phyloP scores from a whole-genome alignment of 441 rosid genomes.

The Euphorbia corollata region DNA sequence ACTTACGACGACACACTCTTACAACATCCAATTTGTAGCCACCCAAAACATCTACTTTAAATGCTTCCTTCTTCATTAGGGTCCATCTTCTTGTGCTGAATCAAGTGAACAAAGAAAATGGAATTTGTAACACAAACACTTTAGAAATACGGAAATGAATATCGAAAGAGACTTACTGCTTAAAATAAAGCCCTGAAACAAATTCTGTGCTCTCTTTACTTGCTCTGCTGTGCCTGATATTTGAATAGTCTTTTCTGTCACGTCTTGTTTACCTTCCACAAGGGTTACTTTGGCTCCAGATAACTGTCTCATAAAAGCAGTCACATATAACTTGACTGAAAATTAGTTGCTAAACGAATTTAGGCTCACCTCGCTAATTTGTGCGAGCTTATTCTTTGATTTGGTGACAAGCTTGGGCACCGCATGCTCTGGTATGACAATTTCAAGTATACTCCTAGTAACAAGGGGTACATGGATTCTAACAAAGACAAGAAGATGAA shows the following conservation, averaged over 20 bases:
- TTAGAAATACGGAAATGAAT: too few relatives aligned
- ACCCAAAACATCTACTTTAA: conserved; percentile 8
- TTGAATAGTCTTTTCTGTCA: conserved; percentile 57
- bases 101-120: conserved; percentile 6
- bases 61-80: conserved; percentile 20
- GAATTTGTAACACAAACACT: too few relatives aligned
- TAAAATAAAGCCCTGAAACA: conserved; percentile 92
- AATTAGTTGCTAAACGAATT: conserved; percentile 7
- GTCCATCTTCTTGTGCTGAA: conserved; percentile 78
- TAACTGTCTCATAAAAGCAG: conserved; percentile 42
- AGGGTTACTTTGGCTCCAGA: conserved; percentile 83
- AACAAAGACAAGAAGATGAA: conserved; percentile 9
- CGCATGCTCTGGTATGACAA: conserved; percentile 74
- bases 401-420: conserved; percentile 78
- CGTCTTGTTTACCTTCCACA: conserved; percentile 63
- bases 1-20: too few relatives aligned
- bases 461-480: conserved; percentile 73
- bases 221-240: conserved; percentile 90
- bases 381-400: conserved; percentile 80
- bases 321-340: too few relatives aligned
- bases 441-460: conserved; percentile 86
- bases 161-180: conserved; percentile 82
- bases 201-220: conserved; percentile 91
- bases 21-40: conserved; percentile 9
- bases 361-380: conserved; percentile 74